phyloP scores from a whole-genome alignment of 192 early-diverging fungal species.

The Podila horticola region DNA sequence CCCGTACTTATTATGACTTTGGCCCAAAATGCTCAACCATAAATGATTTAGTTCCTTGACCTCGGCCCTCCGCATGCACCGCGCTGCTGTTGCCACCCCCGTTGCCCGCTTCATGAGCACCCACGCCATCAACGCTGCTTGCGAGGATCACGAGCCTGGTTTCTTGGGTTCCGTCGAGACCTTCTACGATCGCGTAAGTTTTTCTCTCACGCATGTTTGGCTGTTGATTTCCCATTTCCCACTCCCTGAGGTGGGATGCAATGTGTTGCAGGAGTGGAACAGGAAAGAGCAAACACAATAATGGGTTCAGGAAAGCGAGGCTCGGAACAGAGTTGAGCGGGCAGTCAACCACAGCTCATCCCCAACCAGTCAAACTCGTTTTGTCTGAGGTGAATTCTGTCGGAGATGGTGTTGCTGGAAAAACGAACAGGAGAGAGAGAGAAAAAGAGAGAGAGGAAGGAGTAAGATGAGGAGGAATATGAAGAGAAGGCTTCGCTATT shows the following conservation, averaged over 20 bases:
- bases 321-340: background rate
- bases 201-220: background rate
- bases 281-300: too few relatives aligned
- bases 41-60: slow-evolving; percentile 22
- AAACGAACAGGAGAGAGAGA: background rate
- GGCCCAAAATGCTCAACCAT: too few relatives aligned
- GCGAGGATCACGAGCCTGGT: slow-evolving; percentile 70
- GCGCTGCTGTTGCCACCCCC: slow-evolving; percentile 18
- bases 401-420: too few relatives aligned
- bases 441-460: background rate
- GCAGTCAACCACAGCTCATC: too few relatives aligned
- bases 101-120: slow-evolving; percentile 38
- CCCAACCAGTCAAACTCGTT: too few relatives aligned
- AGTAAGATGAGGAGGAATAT: too few relatives aligned
- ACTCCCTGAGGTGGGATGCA: too few relatives aligned
- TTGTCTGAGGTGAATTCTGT: too few relatives aligned
- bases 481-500: too few relatives aligned
- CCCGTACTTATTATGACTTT: background rate
- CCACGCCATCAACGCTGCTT: slow-evolving; percentile 65
- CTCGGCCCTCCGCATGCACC: slow-evolving; percentile 48
- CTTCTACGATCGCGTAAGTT: slow-evolving; percentile 68
- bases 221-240: too few relatives aligned
- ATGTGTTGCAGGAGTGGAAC: too few relatives aligned
- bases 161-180: slow-evolving; percentile 79
- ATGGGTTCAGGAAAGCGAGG: background rate